Conservation (phyloP, 176 grass and related monocot genomes). For the Echinochloa phyllopogon region DNA sequence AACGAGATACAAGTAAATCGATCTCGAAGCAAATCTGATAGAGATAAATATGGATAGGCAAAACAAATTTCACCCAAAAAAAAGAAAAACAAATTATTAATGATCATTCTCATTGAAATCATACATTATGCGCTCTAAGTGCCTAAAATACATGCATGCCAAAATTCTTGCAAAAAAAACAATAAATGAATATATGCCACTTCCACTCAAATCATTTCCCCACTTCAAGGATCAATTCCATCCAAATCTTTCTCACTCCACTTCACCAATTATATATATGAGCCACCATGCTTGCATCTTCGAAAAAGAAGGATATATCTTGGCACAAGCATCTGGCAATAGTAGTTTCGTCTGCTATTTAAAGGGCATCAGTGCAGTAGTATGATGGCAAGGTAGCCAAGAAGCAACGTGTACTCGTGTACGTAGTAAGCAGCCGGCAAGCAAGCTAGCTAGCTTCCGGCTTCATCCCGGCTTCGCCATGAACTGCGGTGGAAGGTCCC, state of each 20-base stretch:
- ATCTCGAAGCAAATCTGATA: background rate
- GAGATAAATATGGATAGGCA: background rate
- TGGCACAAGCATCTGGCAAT: background rate
- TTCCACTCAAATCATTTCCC: slow-evolving; percentile 5
- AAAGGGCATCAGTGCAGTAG: background rate
- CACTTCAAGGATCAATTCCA: background rate
- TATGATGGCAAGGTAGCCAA: slow-evolving; percentile 20
- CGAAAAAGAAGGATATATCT: background rate
- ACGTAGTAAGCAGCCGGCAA: background rate
- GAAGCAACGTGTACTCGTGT: background rate
- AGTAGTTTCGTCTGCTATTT: slow-evolving; percentile 18
- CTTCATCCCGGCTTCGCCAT: slow-evolving; percentile 17
- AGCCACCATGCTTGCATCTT: background rate
- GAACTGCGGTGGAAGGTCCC: slow-evolving; percentile 16
- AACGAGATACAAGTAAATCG: too few relatives aligned
- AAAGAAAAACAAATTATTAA: background rate
- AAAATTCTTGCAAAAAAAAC: background rate
- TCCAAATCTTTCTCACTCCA: background rate
- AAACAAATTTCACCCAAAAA: background rate
- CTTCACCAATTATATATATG: too few relatives aligned
- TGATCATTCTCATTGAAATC: background rate
- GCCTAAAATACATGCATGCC: background rate
- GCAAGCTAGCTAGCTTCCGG: background rate
- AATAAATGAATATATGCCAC: slow-evolving; percentile 34
- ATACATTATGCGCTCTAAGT: too few relatives aligned